A percentile compares a stretch with the other conserved stretches of the same genome.
Conservation (phyloP, 495 filamentous ascomycete species). For the Xylaria acuta region DNA sequence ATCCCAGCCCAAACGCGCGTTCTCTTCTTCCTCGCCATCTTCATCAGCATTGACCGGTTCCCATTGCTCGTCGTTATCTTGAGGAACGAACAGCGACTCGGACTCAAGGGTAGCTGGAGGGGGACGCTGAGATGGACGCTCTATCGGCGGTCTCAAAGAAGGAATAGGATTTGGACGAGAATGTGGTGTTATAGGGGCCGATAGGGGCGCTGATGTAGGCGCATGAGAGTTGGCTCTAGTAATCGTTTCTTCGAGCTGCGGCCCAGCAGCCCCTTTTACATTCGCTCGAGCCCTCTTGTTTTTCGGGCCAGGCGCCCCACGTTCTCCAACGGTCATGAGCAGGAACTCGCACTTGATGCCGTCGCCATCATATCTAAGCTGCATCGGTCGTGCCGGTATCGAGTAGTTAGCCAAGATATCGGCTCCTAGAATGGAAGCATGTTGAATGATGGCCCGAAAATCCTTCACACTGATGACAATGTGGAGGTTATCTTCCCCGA, state of each 20-base stretch:
- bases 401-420: slow-evolving; percentile 80
- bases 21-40: slow-evolving; percentile 68
- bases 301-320: slow-evolving; percentile 50
- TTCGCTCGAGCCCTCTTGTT: slow-evolving; percentile 44
- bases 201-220: slow-evolving; percentile 32
- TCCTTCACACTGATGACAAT: slow-evolving; percentile 93
- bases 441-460: slow-evolving; percentile 86
- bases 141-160: slow-evolving; percentile 38
- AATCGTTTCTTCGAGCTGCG: slow-evolving; percentile 46
- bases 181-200: slow-evolving; percentile 27
- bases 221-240: slow-evolving; percentile 46
- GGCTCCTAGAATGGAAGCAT: slow-evolving; percentile 78
- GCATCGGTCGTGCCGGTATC: slow-evolving; percentile 79
- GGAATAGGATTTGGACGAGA: slow-evolving; percentile 34
- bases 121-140: slow-evolving; percentile 53
- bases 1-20: slow-evolving; percentile 76
- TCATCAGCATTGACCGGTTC: slow-evolving; percentile 78
- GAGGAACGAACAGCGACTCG: slow-evolving; percentile 79
- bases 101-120: slow-evolving; percentile 68
- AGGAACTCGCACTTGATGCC: slow-evolving; percentile 87
- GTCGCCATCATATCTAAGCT: slow-evolving; percentile 74
- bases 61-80: slow-evolving; percentile 80
- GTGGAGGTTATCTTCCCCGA: slow-evolving; percentile 77
- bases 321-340: slow-evolving; percentile 91
- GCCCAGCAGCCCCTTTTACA: slow-evolving; percentile 37